These are phyloP conservation scores for Biscogniauxia mediterranea DNA, from an alignment of 2,329 filamentous ascomycete genomes.

Conservation along the genomic window DNA sequence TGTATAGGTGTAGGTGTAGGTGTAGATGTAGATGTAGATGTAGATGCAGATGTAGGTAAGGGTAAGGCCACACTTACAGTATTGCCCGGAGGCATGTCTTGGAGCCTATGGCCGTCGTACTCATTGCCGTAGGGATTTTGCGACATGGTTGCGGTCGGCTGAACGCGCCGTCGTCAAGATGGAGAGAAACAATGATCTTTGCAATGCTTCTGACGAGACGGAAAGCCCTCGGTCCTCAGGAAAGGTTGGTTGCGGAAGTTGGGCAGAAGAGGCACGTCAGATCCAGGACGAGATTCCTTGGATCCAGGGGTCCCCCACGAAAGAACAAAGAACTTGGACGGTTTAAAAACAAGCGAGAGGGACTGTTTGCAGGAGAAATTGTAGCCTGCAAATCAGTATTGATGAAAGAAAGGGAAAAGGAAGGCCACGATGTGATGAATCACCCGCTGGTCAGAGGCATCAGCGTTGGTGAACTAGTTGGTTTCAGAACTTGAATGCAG, in stretches of 20 bases:
- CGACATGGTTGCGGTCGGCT: conserved; percentile 50
- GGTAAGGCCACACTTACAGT: conserved; percentile 50
- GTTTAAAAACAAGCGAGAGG: conserved; percentile 16
- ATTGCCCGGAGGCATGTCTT: conserved; percentile 61
- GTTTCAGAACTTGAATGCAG: conserved; percentile 24
- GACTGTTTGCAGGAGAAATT: conserved; percentile 21
- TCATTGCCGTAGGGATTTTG: conserved; percentile 61
- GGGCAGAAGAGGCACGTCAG: conserved; percentile 4
- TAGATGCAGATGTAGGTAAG: background rate
- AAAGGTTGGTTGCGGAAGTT: conserved; percentile 3
- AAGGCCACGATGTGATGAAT: conserved; percentile 22
- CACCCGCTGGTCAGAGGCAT: conserved; percentile 24
- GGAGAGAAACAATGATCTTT: background rate
- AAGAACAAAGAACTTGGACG: conserved; percentile 20
- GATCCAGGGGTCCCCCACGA: conserved; percentile 19
- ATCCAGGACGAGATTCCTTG: conserved; percentile 18
- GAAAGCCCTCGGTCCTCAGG: conserved; percentile 2
- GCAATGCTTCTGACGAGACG: background rate
- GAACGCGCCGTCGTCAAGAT: conserved; percentile 15
- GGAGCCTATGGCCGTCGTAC: conserved; percentile 63
- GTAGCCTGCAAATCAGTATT: conserved; percentile 13
- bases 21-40: background rate
- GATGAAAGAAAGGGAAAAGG: conserved; percentile 10
- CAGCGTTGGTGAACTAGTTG: conserved; percentile 22
- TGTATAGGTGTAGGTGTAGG: background rate